Evolutionary conservation across 371 early-diverging fungal species (phyloP).

Genomic region (Mucor sp.): DNA sequence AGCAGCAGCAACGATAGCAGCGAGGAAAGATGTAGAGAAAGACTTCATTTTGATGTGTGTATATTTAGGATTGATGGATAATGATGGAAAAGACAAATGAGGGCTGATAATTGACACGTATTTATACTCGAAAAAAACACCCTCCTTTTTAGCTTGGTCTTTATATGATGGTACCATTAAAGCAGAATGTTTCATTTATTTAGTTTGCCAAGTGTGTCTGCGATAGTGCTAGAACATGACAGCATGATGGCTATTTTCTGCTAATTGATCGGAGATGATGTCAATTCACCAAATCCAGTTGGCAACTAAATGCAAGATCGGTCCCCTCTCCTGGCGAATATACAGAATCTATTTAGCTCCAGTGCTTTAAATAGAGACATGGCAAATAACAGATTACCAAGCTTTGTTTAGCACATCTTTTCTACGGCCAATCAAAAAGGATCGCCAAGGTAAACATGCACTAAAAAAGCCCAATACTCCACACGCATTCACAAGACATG

Average conservation of each 20-base stretch:
- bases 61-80: background rate
- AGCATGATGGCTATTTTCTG: slow-evolving; percentile 1
- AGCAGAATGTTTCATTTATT: slow-evolving; percentile 1
- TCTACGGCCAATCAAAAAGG: slow-evolving; percentile 5
- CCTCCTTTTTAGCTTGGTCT: background rate
- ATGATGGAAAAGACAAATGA: slow-evolving; percentile 5
- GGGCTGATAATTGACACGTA: background rate
- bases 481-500: too few relatives aligned
- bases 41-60: slow-evolving; percentile 13
- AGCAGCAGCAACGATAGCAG: slow-evolving; percentile 23
- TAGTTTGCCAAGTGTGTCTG: slow-evolving; percentile 2
- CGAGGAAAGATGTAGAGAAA: slow-evolving; percentile 19
- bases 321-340: background rate
- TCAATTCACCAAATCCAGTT: slow-evolving; percentile 5
- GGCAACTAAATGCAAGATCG: background rate
- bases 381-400: background rate
- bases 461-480: too few relatives aligned
- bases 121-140: background rate
- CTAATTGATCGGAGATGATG: slow-evolving; percentile 6
- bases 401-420: slow-evolving; percentile 1
- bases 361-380: background rate
- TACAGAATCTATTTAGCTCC: background rate
- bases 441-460: slow-evolving; percentile 8
- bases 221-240: background rate
- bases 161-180: slow-evolving; percentile 3